Evolutionary conservation across 257 asterid species (phyloP), one percentile per base, ranked within the genome.

Genomic region (Verbena officinalis): DNA sequence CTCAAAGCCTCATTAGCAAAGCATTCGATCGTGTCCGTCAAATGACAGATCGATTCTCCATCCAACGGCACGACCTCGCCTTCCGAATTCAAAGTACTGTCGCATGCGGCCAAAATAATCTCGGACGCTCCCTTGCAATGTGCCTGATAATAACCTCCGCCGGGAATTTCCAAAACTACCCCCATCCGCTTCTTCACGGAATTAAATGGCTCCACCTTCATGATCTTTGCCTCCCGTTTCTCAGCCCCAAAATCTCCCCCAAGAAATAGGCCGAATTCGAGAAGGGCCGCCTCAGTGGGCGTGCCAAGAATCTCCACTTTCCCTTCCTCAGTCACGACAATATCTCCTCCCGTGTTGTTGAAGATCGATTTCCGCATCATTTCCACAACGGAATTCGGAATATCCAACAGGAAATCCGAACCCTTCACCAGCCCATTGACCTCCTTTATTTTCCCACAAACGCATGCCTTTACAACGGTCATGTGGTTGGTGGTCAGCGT

Each of bases 51-150:
- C 19, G 82, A 64, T 57, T 55, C 59, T 73, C 75, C 81, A 72
- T 87, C 95, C 50, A 90, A 75, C 34, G 83, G 84, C 76, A 78
- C 78, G 69, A 81, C 72, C 63, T 85, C 78, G 4, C 96, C 90
- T 39, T 65, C 74, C 9, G 82, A 60, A 66, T 80, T 76, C 67
- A 90, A 51, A 69, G 76, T 61, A 77, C 73, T 87, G 71, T 87
- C 84, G 70, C 97, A 90, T 11, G 97, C 95, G 58, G 85, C 78
- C 79, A 90, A 72, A 72, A 90, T 83, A 53, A 90, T 85, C 83
- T 90, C 97, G 27, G 97, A 90, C 36, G 95, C 96, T 10, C 97
- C 97, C 73, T 90, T 90, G 73, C 94, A 81, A 70, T 90, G 96
- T n/a, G 90, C 95, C 72, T 86, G 88, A 62, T 65, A n/a, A n/a